Percentiles rank a stretch among this genome's conserved stretches.
These are phyloP conservation scores for Mortierella sp. DNA, from an alignment of 371 early-diverging fungal species.

Conservation along the genomic window DNA sequence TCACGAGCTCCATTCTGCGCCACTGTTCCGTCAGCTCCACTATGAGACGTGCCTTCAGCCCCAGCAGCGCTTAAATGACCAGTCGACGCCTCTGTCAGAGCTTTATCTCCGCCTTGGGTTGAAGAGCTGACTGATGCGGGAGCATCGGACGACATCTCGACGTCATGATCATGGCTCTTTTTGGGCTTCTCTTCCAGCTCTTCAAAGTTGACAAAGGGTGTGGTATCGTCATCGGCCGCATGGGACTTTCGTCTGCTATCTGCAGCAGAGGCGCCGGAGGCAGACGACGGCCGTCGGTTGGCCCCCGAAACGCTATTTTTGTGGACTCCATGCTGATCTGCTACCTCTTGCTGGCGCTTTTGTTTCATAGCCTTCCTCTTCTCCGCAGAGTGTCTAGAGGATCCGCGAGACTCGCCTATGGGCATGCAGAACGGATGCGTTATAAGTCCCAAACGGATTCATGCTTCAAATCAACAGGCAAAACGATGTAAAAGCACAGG, in stretches of 20 bases:
- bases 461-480: too few species aligned
- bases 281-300: slow-evolving; percentile 3
- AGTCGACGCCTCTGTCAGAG: background rate
- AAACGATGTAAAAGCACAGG: background rate
- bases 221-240: slow-evolving; percentile 48
- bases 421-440: background rate
- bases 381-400: slow-evolving; percentile 5
- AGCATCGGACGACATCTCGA: slow-evolving; percentile 28
- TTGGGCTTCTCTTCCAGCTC: slow-evolving; percentile 48
- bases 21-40: slow-evolving; percentile 39
- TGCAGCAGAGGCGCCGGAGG: background rate
- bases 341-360: slow-evolving; percentile 8
- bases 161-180: slow-evolving; percentile 25
- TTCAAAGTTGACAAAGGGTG: slow-evolving; percentile 53
- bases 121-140: background rate
- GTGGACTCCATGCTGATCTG: background rate
- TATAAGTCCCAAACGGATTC: too few species aligned
- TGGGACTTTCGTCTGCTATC: slow-evolving; percentile 39
- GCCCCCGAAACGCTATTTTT: slow-evolving; percentile 3
- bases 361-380: slow-evolving; percentile 20
- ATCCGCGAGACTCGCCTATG: slow-evolving; percentile 9
- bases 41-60: slow-evolving; percentile 5
- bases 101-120: background rate
- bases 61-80: slow-evolving; percentile 27
- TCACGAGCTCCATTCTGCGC: slow-evolving; percentile 55